Evolutionary conservation across 163 green algal species (phyloP), one percentile per base, ranked within the genome.

Genomic region (Volvox carteri): DNA sequence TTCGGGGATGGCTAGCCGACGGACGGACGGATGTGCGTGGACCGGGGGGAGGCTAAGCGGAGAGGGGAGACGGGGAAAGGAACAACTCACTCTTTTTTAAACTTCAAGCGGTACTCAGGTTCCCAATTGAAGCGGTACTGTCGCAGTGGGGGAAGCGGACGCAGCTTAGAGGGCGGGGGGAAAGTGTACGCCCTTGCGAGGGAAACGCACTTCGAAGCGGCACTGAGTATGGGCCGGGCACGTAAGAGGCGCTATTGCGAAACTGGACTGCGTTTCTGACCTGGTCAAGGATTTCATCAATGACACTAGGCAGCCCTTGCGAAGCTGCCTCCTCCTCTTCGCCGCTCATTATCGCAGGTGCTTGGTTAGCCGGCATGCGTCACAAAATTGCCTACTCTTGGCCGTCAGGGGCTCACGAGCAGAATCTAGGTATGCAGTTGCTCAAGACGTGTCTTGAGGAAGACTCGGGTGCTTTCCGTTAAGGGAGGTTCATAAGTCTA

Each of bases 61-160:
- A n/a, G n/a, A n/a, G n/a, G n/a, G n/a, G n/a, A n/a, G n/a, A n/a
- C n/a, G n/a, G n/a, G n/a, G n/a, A n/a, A n/a, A n/a, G n/a, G n/a
- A 23, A 6, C 2, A 77, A 85, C 90, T 67, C 52, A 95, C 92
- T 92, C 86, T 73, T 93, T 92, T 76, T 93, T 94, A 39, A 95
- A 87, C 80, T 95, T 95, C 56, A 95, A 14, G 0, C 93, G 52
- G 8, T 92, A 79, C 78, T 95, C 93, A 23, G 93, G 93, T 74
- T 94, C 54, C 78, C 86, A 94, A 1, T 84, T 84, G 58, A 94
- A 94, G 4, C 86, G 85, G 58, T 95, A 95, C 86, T 95, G 93
- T 4, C 89, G 70, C 35, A 77, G 28, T 54, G 33, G 68, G 68
- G 37, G 35, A 5, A n/a, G n/a, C n/a, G n/a, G n/a, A n/a, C n/a